Evolutionary conservation across 495 filamentous ascomycete genomes (phyloP).

Genomic region (Lophiotrema nucula): DNA sequence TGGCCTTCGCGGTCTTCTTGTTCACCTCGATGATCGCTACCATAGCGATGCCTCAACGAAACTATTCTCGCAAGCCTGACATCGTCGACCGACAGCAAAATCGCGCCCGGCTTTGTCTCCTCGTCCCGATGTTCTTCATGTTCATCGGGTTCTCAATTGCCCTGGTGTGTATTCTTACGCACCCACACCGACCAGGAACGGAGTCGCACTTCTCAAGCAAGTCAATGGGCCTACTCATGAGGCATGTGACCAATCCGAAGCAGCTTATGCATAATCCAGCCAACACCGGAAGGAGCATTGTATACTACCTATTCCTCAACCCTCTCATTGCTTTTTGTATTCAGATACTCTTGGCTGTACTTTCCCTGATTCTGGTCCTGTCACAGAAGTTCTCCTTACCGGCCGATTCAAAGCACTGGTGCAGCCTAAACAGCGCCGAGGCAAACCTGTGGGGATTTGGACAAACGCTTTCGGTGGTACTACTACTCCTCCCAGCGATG

Average conservation of each 20-base stretch:
- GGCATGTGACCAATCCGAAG: background rate
- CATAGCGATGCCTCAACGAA: background rate
- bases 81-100: background rate
- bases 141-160: slow-evolving; percentile 22
- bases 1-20: slow-evolving; percentile 19
- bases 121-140: slow-evolving; percentile 23
- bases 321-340: slow-evolving; percentile 16
- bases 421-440: slow-evolving; percentile 3
- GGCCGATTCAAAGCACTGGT: slow-evolving; percentile 9
- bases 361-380: slow-evolving; percentile 14
- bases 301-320: slow-evolving; percentile 22
- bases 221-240: too few species aligned
- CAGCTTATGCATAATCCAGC: too few species aligned
- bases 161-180: slow-evolving; percentile 12
- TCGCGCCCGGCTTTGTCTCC: slow-evolving; percentile 1
- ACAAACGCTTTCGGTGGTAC: slow-evolving; percentile 20
- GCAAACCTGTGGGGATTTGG: slow-evolving; percentile 25
- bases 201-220: background rate
- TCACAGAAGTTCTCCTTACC: slow-evolving; percentile 20
- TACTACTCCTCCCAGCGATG: slow-evolving; percentile 20
- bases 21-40: slow-evolving; percentile 21
- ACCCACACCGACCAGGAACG: background rate
- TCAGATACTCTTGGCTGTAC: slow-evolving; percentile 14
- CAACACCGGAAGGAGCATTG: too few species aligned
- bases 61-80: background rate